Conservation (phyloP, 2,329 filamentous ascomycete genomes). For the Verticillium nonalfalfae region DNA sequence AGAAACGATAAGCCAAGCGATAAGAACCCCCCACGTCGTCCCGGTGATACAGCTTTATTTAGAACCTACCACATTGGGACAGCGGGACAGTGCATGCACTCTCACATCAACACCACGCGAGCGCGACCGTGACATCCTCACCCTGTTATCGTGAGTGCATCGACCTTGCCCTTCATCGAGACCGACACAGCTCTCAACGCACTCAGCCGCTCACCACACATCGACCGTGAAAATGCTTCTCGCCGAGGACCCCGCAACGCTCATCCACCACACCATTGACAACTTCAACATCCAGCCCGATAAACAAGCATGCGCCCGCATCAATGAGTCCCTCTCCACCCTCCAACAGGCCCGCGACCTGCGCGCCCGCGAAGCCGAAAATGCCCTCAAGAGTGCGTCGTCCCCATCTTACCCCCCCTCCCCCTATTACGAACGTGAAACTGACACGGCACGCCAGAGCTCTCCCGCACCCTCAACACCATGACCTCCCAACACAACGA, state of each 20-base stretch:
- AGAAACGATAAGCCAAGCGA: neutral
- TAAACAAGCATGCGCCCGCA: conserved; percentile 74
- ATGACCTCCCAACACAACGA: conserved; percentile 72
- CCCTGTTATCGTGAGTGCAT: neutral
- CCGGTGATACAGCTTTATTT: conserved; percentile 17
- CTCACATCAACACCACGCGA: neutral
- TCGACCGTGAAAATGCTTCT: conserved; percentile 67
- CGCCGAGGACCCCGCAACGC: conserved; percentile 83
- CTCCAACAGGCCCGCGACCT: conserved; percentile 80
- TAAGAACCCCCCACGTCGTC: conserved; percentile 17
- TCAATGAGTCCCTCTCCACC: conserved; percentile 75
- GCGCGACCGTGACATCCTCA: neutral
- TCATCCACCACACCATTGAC: conserved; percentile 83
- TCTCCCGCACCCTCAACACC: conserved; percentile 70
- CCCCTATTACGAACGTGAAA: neutral
- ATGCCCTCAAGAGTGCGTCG: conserved; percentile 51
- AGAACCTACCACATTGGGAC: conserved; percentile 1
- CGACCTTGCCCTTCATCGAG: neutral
- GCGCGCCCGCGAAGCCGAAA: conserved; percentile 65
- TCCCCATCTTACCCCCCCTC: conserved; percentile 12
- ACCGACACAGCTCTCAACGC: neutral
- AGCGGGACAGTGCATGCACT: neutral
- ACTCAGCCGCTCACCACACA: neutral
- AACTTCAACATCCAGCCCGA: conserved; percentile 96
- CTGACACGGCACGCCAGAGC: conserved; percentile 28